Evolutionary conservation across 495 filamentous ascomycete species (phyloP).

Genomic region (Aspergillus funiculosus): DNA sequence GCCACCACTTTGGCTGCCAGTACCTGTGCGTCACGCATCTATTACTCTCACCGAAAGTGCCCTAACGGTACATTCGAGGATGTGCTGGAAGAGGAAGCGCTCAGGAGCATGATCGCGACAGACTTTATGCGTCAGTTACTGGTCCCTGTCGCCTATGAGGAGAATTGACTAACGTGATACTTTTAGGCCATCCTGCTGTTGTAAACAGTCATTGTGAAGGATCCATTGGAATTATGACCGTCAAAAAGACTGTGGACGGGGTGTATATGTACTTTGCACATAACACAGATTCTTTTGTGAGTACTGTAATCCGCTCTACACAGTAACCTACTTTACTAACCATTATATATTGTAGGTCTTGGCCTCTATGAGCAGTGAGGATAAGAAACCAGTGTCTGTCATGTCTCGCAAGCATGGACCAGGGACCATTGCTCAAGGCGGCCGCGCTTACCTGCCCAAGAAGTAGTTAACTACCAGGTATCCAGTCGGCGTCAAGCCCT

Average conservation of each 20-base stretch:
- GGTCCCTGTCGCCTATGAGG: neutral
- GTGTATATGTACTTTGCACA: constrained; percentile 81
- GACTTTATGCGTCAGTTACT: constrained; percentile 66
- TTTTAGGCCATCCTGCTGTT: constrained; percentile 65
- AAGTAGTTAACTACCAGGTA: no score
- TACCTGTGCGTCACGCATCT: constrained; percentile 71
- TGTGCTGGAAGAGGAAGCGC: constrained; percentile 63
- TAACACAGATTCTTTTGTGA: constrained; percentile 84
- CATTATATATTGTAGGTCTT: constrained; percentile 49
- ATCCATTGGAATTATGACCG: constrained; percentile 76
- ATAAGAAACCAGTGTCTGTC: constrained; percentile 62
- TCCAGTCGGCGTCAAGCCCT: no score
- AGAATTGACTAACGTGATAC: neutral
- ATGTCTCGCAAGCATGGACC: constrained; percentile 65
- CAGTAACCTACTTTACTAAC: constrained; percentile 10
- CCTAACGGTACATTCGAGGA: constrained; percentile 55
- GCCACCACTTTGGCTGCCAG: constrained; percentile 80
- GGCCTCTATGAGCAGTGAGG: constrained; percentile 76
- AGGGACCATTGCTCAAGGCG: constrained; percentile 40
- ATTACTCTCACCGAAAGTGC: constrained; percentile 55
- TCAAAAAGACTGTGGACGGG: constrained; percentile 68
- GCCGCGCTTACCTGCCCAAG: constrained; percentile 24
- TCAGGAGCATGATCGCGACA: constrained; percentile 62
- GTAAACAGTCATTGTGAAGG: constrained; percentile 61
- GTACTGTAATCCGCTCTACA: constrained; percentile 11